phyloP scores from a whole-genome alignment of 805 yeast species.

The Wickerhamiella slavikovae region DNA sequence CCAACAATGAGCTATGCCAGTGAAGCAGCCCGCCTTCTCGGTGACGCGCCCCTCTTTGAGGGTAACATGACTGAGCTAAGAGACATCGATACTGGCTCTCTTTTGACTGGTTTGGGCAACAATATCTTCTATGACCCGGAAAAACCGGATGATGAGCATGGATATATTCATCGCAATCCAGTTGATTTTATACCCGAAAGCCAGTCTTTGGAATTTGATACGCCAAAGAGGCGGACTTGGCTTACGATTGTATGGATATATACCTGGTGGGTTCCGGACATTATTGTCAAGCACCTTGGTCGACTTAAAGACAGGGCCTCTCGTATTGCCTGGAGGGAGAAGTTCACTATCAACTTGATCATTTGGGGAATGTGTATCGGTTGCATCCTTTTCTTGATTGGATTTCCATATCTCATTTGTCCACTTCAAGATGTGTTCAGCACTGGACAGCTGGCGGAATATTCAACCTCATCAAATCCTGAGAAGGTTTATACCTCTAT shows the following conservation, averaged over 20 bases:
- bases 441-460: constrained; percentile 15
- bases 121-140: constrained; percentile 20
- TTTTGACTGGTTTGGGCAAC: constrained; percentile 19
- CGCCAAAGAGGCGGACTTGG: constrained; percentile 19
- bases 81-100: constrained; percentile 17
- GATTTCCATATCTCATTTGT: constrained; percentile 22
- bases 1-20: constrained; percentile 18
- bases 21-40: constrained; percentile 14
- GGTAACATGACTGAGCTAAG: no score
- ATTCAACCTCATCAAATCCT: constrained; percentile 14
- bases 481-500: constrained; percentile 18
- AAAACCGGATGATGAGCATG: constrained; percentile 11
- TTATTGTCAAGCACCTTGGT: constrained; percentile 15
- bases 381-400: constrained; percentile 17
- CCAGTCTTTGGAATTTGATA: constrained; percentile 16
- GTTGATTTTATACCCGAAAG: no score
- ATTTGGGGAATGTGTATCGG: constrained; percentile 21
- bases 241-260: constrained; percentile 18
- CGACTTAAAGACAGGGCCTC: constrained; percentile 18
- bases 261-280: constrained; percentile 24
- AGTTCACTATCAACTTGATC: constrained; percentile 22
- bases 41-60: constrained; percentile 11
- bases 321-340: constrained; percentile 24
- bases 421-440: constrained; percentile 21
- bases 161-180: constrained; percentile 14